These are phyloP conservation scores for Moesziomyces parantarcticus DNA, from an alignment of 1,284 basidiomycete species.

Conservation along the genomic window DNA sequence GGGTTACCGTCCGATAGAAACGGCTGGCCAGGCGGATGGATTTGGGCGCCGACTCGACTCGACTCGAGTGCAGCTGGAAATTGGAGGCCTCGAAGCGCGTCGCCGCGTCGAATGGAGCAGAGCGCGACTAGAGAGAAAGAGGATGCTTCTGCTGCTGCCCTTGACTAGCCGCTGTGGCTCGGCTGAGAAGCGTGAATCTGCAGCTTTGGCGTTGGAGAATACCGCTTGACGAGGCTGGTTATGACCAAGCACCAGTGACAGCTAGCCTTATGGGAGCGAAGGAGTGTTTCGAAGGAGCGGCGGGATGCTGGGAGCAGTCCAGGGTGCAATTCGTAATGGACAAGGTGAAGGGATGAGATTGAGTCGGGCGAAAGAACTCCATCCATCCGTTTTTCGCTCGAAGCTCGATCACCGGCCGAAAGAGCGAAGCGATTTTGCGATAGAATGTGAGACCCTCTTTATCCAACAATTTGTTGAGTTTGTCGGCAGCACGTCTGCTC, in stretches of 20 bases:
- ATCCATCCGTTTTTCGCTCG: conserved; percentile 5
- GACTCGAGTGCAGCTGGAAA: not conserved
- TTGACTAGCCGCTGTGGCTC: too few relatives aligned
- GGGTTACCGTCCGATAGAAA: conserved; percentile 37
- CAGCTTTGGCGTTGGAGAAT: too few relatives aligned
- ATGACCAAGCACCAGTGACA: not conserved
- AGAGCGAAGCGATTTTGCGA: not conserved
- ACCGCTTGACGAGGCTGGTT: not conserved
- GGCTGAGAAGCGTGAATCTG: too few relatives aligned
- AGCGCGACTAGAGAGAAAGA: not conserved
- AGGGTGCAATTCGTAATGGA: conserved; percentile 45
- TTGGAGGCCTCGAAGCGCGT: not conserved
- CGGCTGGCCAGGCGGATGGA: conserved; percentile 12
- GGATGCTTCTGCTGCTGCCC: not conserved
- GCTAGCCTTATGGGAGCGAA: too few relatives aligned
- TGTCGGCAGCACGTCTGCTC: too few relatives aligned
- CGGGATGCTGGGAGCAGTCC: conserved; percentile 6
- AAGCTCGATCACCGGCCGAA: conserved; percentile 48
- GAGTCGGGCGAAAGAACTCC: conserved; percentile 48
- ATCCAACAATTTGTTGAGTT: too few relatives aligned
- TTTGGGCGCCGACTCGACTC: not conserved
- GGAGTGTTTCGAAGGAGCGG: not conserved
- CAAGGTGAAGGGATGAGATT: conserved; percentile 18
- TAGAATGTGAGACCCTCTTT: not conserved
- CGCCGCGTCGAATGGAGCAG: not conserved